Evolutionary conservation across 78 protist species (phyloP), one percentile per base, ranked within the genome.

Genomic region (Bodo saltans): DNA sequence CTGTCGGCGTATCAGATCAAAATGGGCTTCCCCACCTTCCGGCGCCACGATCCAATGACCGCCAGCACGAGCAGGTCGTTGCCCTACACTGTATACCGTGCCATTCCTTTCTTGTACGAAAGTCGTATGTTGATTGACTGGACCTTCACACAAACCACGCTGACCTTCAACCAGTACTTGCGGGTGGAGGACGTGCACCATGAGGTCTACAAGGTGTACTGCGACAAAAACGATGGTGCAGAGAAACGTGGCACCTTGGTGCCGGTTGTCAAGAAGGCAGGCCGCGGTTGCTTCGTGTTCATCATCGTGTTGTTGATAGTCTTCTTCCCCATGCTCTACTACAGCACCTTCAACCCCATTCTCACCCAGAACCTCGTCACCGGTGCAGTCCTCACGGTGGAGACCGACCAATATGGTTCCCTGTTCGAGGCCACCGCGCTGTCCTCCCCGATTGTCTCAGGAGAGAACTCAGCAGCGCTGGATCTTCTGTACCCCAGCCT

Each of bases 291-390:
- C 37, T 3, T 75, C 29, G n/a, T 74, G 35, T 34, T 85, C 35
- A 38, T 21, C 72, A 12, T 85, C 28, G 11, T 85, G 29, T 42
- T 72, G 28, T 3, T 74, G 27, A 29, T 85, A 28, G 30, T 85
- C 47, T 85, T 85, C 81, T 78, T 85, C 72, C 88, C 88, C 33
- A 73, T 85, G 38, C 68, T 85, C 67, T 85, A 74, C 70, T 85
- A 76, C 81, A 40, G 72, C 29, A 76, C 88, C 29, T 70, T 75
- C 74, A 76, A 68, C n/a, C 88, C 88, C 34, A 42, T 32, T 35
- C 70, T 83, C 68, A 26, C 3, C 17, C 35, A 42, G 35, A 83
- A 83, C 78, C 28, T 28, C 68, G 74, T 72, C 74, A 8, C 38
- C 32, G 8, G 42, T 25, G 4, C 42, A 8, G n/a, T n/a, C n/a